Conservation (phyloP, 805 yeast genomes). For the Ogataea pignaliae region DNA sequence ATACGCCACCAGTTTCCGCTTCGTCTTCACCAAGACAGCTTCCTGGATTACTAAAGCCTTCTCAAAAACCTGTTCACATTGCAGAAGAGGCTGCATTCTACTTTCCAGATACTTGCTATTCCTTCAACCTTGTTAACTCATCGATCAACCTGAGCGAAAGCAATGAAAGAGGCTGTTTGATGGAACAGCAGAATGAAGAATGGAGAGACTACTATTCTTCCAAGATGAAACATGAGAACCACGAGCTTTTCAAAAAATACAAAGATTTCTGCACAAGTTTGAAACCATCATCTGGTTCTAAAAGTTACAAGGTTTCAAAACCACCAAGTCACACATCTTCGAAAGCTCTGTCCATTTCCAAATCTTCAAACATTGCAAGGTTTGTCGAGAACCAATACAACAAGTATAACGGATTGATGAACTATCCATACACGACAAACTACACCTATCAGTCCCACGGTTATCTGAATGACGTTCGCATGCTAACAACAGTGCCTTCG, state of each 20-base stretch:
- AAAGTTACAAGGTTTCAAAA: slow-evolving; percentile 6
- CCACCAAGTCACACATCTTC: slow-evolving; percentile 6
- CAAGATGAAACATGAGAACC: slow-evolving; percentile 39
- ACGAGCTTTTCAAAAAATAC: slow-evolving; percentile 35
- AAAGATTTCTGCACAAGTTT: slow-evolving; percentile 30
- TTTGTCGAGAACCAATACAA: slow-evolving; percentile 23
- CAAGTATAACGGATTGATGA: slow-evolving; percentile 26
- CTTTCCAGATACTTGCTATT: slow-evolving; percentile 35
- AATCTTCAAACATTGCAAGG: slow-evolving; percentile 16
- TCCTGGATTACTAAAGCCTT: slow-evolving; percentile 16
- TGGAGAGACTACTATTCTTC: slow-evolving; percentile 40
- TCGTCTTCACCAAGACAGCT: slow-evolving; percentile 20
- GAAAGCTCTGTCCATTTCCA: slow-evolving; percentile 1
- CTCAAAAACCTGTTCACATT: slow-evolving; percentile 11
- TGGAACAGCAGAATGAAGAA: slow-evolving; percentile 34
- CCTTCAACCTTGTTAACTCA: slow-evolving; percentile 24
- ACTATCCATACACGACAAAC: slow-evolving; percentile 51
- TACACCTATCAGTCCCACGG: slow-evolving; percentile 47
- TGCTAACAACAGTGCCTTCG: slow-evolving; percentile 45
- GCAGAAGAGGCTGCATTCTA: slow-evolving; percentile 21
- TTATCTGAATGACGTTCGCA: slow-evolving; percentile 44
- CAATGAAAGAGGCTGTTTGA: slow-evolving; percentile 29
- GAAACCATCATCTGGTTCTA: slow-evolving; percentile 2
- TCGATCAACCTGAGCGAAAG: slow-evolving; percentile 22
- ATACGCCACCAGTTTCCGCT: slow-evolving; percentile 27